Evolutionary conservation across 2,329 filamentous ascomycete genomes (phyloP).

Genomic region (Colletotrichum sp.): DNA sequence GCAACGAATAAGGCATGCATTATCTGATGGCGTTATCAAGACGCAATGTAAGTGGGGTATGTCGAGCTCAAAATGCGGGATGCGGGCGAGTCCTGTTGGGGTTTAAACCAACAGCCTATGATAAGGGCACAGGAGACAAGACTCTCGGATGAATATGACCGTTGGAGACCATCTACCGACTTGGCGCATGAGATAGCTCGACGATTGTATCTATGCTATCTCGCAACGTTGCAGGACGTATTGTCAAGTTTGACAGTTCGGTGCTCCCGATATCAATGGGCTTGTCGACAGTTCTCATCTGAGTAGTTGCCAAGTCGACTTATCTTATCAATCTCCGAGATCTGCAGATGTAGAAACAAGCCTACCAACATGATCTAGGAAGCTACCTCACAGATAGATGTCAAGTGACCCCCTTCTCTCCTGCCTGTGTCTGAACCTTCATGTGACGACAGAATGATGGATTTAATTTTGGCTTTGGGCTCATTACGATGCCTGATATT

Average conservation of each 20-base stretch:
- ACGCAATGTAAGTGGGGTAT: constrained; percentile 10
- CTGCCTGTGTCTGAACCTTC: not conserved
- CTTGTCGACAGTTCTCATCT: not conserved
- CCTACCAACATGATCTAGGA: not conserved
- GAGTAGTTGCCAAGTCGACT: not conserved
- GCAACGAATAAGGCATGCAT: not conserved
- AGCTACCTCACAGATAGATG: not conserved
- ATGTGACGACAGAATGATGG: not conserved
- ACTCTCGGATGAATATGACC: not conserved
- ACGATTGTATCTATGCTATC: not conserved
- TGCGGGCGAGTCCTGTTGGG: not conserved
- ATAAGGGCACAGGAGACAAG: not conserved
- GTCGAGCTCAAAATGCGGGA: not conserved
- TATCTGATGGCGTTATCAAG: constrained; percentile 14
- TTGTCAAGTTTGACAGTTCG: not conserved
- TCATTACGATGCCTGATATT: not conserved
- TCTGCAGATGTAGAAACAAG: not conserved
- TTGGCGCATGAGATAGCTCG: not conserved
- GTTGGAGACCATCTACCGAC: not conserved
- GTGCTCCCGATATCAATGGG: not conserved
- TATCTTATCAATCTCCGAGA: not conserved
- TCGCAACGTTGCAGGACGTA: not conserved
- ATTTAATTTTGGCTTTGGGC: not conserved
- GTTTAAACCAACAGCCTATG: not conserved
- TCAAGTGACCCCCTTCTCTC: not conserved